Percentiles rank a stretch among this genome's conserved stretches.
These are phyloP conservation scores for Graphium sp. DNA, from an alignment of 2,329 filamentous ascomycete genomes.

Conservation along the genomic window DNA sequence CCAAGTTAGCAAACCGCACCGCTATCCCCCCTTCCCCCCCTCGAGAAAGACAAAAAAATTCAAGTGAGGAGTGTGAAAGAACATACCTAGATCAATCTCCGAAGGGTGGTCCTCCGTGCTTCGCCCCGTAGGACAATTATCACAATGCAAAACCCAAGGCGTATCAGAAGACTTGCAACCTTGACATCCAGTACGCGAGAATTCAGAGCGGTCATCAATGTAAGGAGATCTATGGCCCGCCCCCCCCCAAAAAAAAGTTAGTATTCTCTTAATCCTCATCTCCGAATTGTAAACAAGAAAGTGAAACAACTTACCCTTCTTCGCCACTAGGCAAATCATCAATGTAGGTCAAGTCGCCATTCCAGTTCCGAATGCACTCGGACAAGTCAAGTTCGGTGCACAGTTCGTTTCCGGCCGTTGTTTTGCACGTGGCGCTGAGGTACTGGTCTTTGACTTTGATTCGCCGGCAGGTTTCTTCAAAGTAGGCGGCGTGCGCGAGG, in stretches of 20 bases:
- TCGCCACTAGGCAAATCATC: not conserved
- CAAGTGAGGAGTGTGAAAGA: not conserved
- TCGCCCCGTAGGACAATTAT: not conserved
- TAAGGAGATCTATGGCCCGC: not conserved
- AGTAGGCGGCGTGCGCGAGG: constrained; percentile 1
- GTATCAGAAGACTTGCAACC: not conserved
- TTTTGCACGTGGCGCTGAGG: constrained; percentile 1
- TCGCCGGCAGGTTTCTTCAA: not conserved
- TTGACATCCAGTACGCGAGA: constrained; percentile 1
- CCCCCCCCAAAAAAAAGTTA: not conserved
- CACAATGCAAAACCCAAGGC: not conserved
- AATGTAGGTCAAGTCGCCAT: not conserved
- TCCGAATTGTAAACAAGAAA: not conserved
- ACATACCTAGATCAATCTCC: not conserved
- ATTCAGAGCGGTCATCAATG: not conserved
- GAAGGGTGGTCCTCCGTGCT: not conserved
- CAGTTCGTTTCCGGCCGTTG: not conserved
- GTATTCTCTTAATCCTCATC: not conserved
- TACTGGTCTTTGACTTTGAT: constrained; percentile 2
- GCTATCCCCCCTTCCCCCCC: too few species aligned
- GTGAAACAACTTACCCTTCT: not conserved
- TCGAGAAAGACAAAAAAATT: too few species aligned
- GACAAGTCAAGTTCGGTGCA: constrained; percentile 2
- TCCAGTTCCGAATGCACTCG: not conserved
- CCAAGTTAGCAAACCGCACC: too few species aligned